phyloP scores from a whole-genome alignment of 768 basidiomycete species.

The Strobilomyces confusus region DNA sequence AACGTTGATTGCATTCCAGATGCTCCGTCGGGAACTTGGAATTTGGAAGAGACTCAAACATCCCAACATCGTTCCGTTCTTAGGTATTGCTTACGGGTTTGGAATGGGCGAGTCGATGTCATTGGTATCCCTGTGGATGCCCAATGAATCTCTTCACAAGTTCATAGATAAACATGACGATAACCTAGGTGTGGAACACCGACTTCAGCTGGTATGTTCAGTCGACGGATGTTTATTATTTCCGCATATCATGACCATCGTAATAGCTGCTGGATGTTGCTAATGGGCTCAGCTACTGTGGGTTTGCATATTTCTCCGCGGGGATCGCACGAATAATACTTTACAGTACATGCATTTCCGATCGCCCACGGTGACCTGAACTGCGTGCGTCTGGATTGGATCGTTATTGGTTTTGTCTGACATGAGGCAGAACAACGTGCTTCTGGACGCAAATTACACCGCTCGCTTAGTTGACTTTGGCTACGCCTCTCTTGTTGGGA shows the following conservation, averaged over 20 bases:
- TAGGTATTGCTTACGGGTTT: slow-evolving; percentile 15
- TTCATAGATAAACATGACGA: not conserved
- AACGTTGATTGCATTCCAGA: not conserved
- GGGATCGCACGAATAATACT: not conserved
- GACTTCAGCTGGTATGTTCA: not conserved
- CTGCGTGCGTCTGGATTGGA: not conserved
- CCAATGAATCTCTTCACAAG: slow-evolving; percentile 13
- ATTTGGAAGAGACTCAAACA: slow-evolving; percentile 13
- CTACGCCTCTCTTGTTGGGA: not conserved
- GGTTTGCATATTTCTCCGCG: not conserved
- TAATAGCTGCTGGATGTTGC: not conserved
- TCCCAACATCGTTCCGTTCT: slow-evolving; percentile 24
- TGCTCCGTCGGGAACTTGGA: slow-evolving; percentile 21
- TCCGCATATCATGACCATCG: too few relatives aligned
- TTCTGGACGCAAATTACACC: not conserved
- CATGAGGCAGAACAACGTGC: not conserved
- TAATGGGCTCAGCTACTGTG: too few relatives aligned
- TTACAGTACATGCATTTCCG: not conserved
- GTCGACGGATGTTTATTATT: too few relatives aligned
- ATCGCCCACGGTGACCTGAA: not conserved
- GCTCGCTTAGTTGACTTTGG: not conserved
- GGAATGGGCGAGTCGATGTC: slow-evolving; percentile 20
- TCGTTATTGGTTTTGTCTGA: not conserved
- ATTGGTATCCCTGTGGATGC: slow-evolving; percentile 32
- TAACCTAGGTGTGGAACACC: not conserved